Evolutionary conservation across 2,329 filamentous ascomycete genomes (phyloP), one percentile per base, ranked within the genome.

Genomic region (Pseudopithomyces chartarum): DNA sequence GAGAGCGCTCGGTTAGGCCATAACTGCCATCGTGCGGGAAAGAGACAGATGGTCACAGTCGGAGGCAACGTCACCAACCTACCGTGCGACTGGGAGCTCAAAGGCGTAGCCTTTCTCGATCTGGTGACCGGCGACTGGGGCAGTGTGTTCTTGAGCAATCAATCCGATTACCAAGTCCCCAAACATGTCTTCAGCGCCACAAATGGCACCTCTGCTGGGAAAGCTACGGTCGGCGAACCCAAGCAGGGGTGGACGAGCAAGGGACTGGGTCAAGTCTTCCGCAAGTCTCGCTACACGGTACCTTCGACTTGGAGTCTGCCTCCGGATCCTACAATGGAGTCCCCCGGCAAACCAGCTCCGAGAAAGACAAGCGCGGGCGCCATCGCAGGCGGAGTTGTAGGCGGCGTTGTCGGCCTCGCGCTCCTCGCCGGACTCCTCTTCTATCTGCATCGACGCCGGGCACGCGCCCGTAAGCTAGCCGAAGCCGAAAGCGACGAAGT

Each of bases 1-100:
- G 56, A 65, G 3, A 67, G 62, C 6, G 74, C 78, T 33, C 72
- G 79, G 2, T 78, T 64, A 46, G 76, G 73, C 1, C 78, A 80
- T 47, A 77, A 73, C 2, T 81, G 79, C 56, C 78, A 80, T 61
- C 44, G 69, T n/a, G 71, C 73, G 6, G 73, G 71, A 2, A 66
- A 67, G 17, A 63, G 74, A 11, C 78, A 80, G 52, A 75, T 81
- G 73, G 62, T 81, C 26, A 78, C 75, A 0, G 67, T 80, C 7
- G 79, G 79, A 8, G 78, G 79, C 12, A 62, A 66, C 29, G 57
- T 60, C n/a, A 60, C 55, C 3, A 62, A 60, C 13, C 11, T 26
- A 4, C 12, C 40, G 2, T 68, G 64, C 45, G 65, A 68, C 36
- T 68, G 65, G 65, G 60, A 65, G 32, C 43, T 32, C 6, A 62